Percentiles rank a stretch among this genome's conserved stretches.
phyloP scores from a whole-genome alignment of 768 basidiomycete genomes.

The Crassisporium funariophilum region DNA sequence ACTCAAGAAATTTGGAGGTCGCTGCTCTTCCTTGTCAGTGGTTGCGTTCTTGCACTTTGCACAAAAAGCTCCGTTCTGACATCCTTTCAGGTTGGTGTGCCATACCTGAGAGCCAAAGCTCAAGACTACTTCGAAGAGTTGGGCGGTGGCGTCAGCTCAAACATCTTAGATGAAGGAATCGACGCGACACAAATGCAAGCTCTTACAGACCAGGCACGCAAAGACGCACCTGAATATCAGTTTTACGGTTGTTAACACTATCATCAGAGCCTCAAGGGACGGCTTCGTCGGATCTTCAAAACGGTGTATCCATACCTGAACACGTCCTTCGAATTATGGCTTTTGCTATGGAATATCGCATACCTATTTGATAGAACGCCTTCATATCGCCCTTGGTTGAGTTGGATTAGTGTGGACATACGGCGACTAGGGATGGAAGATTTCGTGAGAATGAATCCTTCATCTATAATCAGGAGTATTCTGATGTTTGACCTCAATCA shows the following conservation, averaged over 20 bases:
- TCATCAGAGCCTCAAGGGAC: conserved; percentile 53
- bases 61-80: neutral
- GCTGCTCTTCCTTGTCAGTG: conserved; percentile 74
- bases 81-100: conserved; percentile 71
- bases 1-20: conserved; percentile 73
- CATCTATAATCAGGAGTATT: neutral
- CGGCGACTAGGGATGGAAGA: conserved; percentile 80
- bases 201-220: conserved; percentile 54
- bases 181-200: conserved; percentile 45
- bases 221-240: neutral
- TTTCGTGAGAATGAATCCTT: conserved; percentile 51
- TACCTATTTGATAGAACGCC: conserved; percentile 89
- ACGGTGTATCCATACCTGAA: conserved; percentile 82
- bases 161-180: conserved; percentile 58
- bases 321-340: conserved; percentile 74
- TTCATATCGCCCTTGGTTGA: conserved; percentile 90
- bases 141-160: conserved; percentile 78
- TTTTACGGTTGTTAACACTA: neutral
- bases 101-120: conserved; percentile 86
- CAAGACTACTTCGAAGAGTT: conserved; percentile 90
- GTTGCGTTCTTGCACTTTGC: neutral
- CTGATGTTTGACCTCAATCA: conserved; percentile 19
- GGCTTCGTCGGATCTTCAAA: conserved; percentile 67
- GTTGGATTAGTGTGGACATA: conserved; percentile 82
- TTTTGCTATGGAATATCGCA: conserved; percentile 81